These are phyloP conservation scores for Bothriochloa decipiens DNA, from an alignment of 176 grass and related monocot genomes.

Conservation along the genomic window DNA sequence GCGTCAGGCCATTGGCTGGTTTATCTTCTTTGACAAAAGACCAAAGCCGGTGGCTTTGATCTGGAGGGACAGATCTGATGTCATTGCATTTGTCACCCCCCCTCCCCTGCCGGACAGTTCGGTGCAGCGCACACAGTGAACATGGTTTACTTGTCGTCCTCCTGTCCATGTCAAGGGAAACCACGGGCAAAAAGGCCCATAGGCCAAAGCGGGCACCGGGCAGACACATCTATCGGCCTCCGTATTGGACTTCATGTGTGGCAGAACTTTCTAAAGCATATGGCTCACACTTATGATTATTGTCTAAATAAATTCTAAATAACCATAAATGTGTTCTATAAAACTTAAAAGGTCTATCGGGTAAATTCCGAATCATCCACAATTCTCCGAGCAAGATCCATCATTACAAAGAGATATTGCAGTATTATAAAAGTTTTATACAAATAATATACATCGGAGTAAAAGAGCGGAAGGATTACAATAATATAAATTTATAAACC, in stretches of 20 bases:
- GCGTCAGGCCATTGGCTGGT: neutral
- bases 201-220: neutral
- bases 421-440: too few relatives aligned
- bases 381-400: too few relatives aligned
- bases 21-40: neutral
- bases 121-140: neutral
- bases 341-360: too few relatives aligned
- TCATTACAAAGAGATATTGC: too few relatives aligned
- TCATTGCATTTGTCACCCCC: slow-evolving; percentile 11
- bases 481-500: too few relatives aligned
- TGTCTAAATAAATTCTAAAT: too few relatives aligned
- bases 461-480: too few relatives aligned
- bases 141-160: neutral
- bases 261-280: too few relatives aligned
- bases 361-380: too few relatives aligned
- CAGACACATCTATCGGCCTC: neutral
- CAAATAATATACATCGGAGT: too few relatives aligned
- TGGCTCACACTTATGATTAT: too few relatives aligned
- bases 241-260: neutral
- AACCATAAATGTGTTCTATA: too few relatives aligned
- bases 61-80: neutral
- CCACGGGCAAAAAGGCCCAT: neutral
- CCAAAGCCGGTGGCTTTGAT: neutral
- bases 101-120: neutral
- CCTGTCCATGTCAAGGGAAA: neutral